phyloP scores from a whole-genome alignment of 2,329 filamentous ascomycete species.

The Epichloe sp. region DNA sequence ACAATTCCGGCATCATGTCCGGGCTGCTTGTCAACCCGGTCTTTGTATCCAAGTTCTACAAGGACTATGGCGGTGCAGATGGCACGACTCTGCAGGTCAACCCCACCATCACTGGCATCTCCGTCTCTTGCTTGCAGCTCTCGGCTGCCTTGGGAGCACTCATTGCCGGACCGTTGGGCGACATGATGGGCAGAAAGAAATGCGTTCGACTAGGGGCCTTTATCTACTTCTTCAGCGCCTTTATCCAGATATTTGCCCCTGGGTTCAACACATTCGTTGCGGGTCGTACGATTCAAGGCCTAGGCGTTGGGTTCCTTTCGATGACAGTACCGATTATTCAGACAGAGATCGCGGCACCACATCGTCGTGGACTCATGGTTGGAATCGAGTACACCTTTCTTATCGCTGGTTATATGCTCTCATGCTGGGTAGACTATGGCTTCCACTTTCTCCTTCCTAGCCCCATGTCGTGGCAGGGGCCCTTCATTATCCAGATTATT shows the following conservation, averaged over 20 bases:
- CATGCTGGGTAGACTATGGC: constrained; percentile 8
- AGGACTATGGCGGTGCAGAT: constrained; percentile 7
- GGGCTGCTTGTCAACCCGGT: constrained; percentile 8
- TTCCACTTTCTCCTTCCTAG: constrained; percentile 7
- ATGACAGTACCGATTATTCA: constrained; percentile 10
- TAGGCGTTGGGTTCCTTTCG: constrained; percentile 8
- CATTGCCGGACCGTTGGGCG: constrained; percentile 5
- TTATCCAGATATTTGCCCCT: constrained; percentile 8
- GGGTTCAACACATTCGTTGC: constrained; percentile 6
- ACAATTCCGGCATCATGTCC: constrained; percentile 7
- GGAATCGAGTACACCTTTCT: constrained; percentile 9
- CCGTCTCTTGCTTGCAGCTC: constrained; percentile 7
- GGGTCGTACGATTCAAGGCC: constrained; percentile 6
- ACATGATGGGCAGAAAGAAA: constrained; percentile 8
- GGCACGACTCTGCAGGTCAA: constrained; percentile 5
- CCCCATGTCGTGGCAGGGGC: constrained; percentile 7
- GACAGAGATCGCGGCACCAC: constrained; percentile 9
- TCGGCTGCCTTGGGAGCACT: constrained; percentile 7
- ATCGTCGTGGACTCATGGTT: constrained; percentile 9
- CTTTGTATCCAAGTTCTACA: constrained; percentile 7
- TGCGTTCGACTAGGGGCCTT: constrained; percentile 7
- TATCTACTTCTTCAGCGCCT: constrained; percentile 9
- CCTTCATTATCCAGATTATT: constrained; percentile 9
- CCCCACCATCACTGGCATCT: constrained; percentile 7
- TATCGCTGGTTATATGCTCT: constrained; percentile 9